A percentile compares a stretch with the other conserved stretches of the same genome.
phyloP scores from a whole-genome alignment of 139 green algal species.

The Chlorella sorokiniana region DNA sequence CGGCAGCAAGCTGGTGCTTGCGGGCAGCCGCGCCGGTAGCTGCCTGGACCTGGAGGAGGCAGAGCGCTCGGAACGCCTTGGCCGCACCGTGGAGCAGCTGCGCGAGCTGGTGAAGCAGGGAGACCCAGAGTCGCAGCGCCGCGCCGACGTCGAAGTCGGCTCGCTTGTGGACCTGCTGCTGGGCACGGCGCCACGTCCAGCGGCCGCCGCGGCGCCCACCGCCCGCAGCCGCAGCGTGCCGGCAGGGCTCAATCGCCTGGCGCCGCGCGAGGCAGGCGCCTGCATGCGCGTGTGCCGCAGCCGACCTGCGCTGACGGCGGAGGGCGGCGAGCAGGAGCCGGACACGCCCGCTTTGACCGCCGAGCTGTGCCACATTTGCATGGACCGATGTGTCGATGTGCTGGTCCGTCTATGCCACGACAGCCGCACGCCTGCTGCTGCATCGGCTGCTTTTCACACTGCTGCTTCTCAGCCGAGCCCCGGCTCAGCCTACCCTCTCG shows the following conservation, averaged over 20 bases:
- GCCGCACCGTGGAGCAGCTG: slow-evolving; percentile 39
- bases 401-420: neutral
- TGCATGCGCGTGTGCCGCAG: slow-evolving; percentile 5
- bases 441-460: neutral
- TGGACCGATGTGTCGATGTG: slow-evolving; percentile 35
- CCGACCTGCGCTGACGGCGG: neutral
- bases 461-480: neutral
- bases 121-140: slow-evolving; percentile 22
- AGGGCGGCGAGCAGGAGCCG: neutral
- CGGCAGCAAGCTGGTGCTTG: neutral
- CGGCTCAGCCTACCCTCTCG: neutral
- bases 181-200: neutral
- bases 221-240: slow-evolving; percentile 17
- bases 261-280: neutral
- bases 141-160: slow-evolving; percentile 5
- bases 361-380: slow-evolving; percentile 44
- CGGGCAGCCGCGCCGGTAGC: neutral
- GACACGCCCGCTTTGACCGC: neutral
- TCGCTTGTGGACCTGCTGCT: slow-evolving; percentile 23
- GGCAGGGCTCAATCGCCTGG: neutral
- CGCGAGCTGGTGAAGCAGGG: slow-evolving; percentile 23
- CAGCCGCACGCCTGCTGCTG: neutral
- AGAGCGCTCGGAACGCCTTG: slow-evolving; percentile 9
- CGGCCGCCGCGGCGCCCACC: neutral
- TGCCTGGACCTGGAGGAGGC: neutral